A percentile compares a stretch with the other conserved stretches of the same genome.
These are phyloP conservation scores for Prillingera fragicola DNA, from an alignment of 1,284 basidiomycete species.

Conservation along the genomic window DNA sequence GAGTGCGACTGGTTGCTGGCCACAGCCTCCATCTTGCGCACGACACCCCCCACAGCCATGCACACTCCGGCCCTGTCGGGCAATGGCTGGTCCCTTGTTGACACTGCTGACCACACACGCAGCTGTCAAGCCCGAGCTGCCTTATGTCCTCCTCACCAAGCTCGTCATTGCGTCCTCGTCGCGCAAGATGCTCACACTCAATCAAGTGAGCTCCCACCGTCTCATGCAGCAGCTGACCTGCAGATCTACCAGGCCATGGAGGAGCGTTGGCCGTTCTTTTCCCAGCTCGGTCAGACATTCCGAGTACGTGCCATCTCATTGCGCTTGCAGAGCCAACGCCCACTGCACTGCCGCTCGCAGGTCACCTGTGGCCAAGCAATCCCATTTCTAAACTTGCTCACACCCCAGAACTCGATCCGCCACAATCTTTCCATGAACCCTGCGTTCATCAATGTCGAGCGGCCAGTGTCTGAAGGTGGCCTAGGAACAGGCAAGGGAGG, in stretches of 20 bases:
- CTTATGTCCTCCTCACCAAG: constrained; percentile 25
- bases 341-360: neutral
- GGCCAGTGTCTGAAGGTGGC: constrained; percentile 20
- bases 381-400: neutral
- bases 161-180: constrained; percentile 31
- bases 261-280: constrained; percentile 31
- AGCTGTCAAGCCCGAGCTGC: constrained; percentile 29
- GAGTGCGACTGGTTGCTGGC: too few relatives aligned
- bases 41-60: too few relatives aligned
- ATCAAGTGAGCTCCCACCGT: constrained; percentile 17
- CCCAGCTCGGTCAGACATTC: constrained; percentile 20
- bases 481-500: constrained; percentile 31
- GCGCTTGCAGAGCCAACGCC: too few relatives aligned
- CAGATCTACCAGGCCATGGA: constrained; percentile 35
- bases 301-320: too few relatives aligned
- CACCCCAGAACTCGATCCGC: constrained; percentile 63
- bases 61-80: too few relatives aligned
- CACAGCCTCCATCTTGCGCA: too few relatives aligned
- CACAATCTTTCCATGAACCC: constrained; percentile 77
- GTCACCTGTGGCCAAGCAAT: neutral
- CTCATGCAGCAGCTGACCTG: neutral
- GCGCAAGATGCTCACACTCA: constrained; percentile 26
- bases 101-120: too few relatives aligned
- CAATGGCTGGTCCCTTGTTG: too few relatives aligned
- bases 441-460: constrained; percentile 59